Conservation (phyloP, 768 basidiomycete species). For the Mycena galericulata region DNA sequence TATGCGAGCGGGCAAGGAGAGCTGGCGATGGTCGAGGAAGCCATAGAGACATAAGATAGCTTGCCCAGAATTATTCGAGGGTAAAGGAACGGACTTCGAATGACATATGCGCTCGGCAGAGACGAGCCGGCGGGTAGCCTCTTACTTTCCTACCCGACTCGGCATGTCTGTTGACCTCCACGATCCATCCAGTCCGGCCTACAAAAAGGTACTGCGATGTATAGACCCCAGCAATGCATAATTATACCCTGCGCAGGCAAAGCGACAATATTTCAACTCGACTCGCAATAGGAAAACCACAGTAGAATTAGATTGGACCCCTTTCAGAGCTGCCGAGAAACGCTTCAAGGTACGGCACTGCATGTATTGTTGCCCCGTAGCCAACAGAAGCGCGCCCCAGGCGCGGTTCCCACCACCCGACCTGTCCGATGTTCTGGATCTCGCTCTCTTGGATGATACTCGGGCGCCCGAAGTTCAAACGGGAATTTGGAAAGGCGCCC, state of each 20-base stretch:
- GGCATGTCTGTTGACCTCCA: slow-evolving; percentile 43
- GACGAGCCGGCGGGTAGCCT: neutral
- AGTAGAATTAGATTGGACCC: slow-evolving; percentile 70
- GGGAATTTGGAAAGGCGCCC: slow-evolving; percentile 62
- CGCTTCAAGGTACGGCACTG: slow-evolving; percentile 64
- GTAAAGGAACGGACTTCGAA: neutral
- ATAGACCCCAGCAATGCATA: slow-evolving; percentile 27
- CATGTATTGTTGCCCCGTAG: neutral
- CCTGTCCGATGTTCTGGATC: slow-evolving; percentile 75
- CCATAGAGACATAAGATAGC: slow-evolving; percentile 77
- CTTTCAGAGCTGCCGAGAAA: slow-evolving; percentile 85
- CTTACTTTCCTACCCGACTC: neutral
- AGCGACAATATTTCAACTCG: slow-evolving; percentile 68
- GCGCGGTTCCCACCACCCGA: slow-evolving; percentile 83
- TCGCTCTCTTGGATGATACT: slow-evolving; percentile 58
- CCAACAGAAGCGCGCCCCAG: slow-evolving; percentile 15
- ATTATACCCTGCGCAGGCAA: slow-evolving; percentile 61
- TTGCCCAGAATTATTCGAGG: slow-evolving; percentile 21
- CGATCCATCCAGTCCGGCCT: slow-evolving; percentile 61
- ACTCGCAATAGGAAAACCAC: slow-evolving; percentile 63
- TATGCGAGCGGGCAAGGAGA: slow-evolving; percentile 55
- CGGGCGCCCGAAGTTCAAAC: slow-evolving; percentile 55
- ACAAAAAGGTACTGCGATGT: slow-evolving; percentile 56
- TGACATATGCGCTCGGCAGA: slow-evolving; percentile 20
- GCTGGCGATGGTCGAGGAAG: slow-evolving; percentile 68